Conservation (phyloP, 2,329 filamentous ascomycete species). For the Septoria linicola region DNA sequence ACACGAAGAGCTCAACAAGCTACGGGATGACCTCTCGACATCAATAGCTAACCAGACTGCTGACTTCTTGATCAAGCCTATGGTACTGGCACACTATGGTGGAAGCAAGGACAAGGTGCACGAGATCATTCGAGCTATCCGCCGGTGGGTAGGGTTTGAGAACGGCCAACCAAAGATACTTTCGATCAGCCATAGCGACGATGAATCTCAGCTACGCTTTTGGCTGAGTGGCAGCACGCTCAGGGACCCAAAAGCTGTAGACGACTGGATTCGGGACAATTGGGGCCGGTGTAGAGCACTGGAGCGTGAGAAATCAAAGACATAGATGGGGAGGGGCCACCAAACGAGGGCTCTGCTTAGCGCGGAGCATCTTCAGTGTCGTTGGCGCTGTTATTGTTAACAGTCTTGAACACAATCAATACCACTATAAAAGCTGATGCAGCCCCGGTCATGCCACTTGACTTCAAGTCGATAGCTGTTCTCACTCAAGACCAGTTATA, state of each 20-base stretch:
- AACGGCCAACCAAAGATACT: constrained; percentile 19
- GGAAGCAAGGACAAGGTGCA: constrained; percentile 25
- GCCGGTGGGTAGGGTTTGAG: constrained; percentile 28
- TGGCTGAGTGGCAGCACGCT: constrained; percentile 21
- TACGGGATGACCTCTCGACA: constrained; percentile 21
- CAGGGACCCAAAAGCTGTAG: constrained; percentile 16
- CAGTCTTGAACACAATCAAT: no score
- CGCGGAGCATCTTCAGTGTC: no score
- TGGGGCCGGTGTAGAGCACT: constrained; percentile 32
- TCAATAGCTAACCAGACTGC: constrained; percentile 28
- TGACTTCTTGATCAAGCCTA: constrained; percentile 25
- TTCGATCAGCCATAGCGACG: constrained; percentile 22
- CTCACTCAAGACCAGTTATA: no score
- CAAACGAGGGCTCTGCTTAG: no score
- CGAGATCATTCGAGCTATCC: constrained; percentile 34
- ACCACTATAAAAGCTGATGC: no score
- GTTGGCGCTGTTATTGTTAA: no score
- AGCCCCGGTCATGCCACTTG: no score
- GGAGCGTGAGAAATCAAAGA: constrained; percentile 20
- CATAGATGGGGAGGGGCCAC: no score
- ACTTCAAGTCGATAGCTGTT: no score
- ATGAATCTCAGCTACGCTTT: constrained; percentile 26
- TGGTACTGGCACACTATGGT: constrained; percentile 23
- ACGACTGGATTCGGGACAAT: constrained; percentile 27
- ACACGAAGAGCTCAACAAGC: constrained; percentile 22